Base-by-base conservation (phyloP, 106 monocot species). In the Phalaenopsis aphrodite region DNA sequence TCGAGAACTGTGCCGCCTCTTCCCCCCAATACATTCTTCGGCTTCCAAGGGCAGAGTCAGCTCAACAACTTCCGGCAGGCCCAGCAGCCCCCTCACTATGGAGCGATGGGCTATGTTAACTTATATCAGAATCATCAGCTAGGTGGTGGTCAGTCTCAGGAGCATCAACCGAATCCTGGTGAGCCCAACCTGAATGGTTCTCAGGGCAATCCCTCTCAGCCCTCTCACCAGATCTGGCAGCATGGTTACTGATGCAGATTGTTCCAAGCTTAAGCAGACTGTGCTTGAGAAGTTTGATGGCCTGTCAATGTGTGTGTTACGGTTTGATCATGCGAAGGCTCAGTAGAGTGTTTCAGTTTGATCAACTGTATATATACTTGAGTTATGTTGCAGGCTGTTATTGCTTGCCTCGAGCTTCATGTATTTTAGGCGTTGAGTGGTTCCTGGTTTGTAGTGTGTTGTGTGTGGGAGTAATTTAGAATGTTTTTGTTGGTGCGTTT, bases 171-270 rank as follows among this genome's bases (percentile, higher is more conserved):
- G 48, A 94, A 81, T 79, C 81, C 88, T 0, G 80, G 56, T 23
- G 93, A 93, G 41, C 84, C 64, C 2, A 91, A 82, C 72, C 23
- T 91, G 83, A 83, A 71, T 55, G 79, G 82, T 65, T 83, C 90
- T 11, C 98, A 94, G 82, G 87, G 90, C 18, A 61, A 80, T 5
- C 81, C 83, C 12, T 86, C 91, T 9, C 96, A 93, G 84, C 80
- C 87, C 11, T 88, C 84, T 2, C 92, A 94, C 82, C 98, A 94
- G 79, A 83, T 90, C 42, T 93, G 98, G 98, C 89, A 92, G 66
- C 88, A 86, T 78, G 83, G 80, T 42, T 99, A 94, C 84, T 99
- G 83, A 91, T 42, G 52, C 42, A 14, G 55, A 4, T 76, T 23
- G 67, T 77, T 65, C 10, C 9, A 30, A n/a, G 24, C 0, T 38